Base-by-base conservation (phyloP, 2,329 filamentous ascomycete species). In the Apiospora sp. region DNA sequence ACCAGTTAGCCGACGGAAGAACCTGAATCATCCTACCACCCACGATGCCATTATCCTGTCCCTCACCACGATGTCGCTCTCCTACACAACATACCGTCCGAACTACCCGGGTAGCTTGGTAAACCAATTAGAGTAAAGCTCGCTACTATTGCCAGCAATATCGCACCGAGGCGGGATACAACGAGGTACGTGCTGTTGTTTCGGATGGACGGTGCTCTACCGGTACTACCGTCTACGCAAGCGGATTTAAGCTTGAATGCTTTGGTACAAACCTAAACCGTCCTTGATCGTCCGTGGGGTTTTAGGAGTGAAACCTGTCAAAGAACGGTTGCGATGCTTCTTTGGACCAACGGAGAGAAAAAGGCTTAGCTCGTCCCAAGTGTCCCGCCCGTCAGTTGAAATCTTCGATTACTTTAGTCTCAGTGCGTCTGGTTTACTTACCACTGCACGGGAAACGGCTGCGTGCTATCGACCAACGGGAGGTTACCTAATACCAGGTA, bases 301-400 rank as follows among this genome's bases (percentile, higher is more conserved):
- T 61, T 61, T 37, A 64, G 54, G 58, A 64, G 58, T 64, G 58
- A 64, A 64, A 64, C 58, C 58, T 64, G 58, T 64, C 58, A 64
- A 64, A 64, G 58, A 41, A 51, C 49, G 10, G n/a, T n/a, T 51
- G n/a, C 49, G 30, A 37, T 64, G 37, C 10, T 30, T 64, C 34
- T 41, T 12, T 41, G 10, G 19, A n/a, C 34, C 58, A 7, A n/a
- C 4, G 19, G 58, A 13, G 58, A 37, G 34, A 13, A 64, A 64
- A 64, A 41, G 58, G 58, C 58, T 64, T 41, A 41, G 22, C n/a
- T 41, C 34, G 19, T 64, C 58, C 58, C 58, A 64, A 64, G 58
- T 64, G 10, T 51, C n/a, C 49, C 49, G 49, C 34, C 58, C n/a
- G 49, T 51, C 49, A 3, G n/a, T 51, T n/a, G 46, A 51, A 27